Conservation (phyloP, 495 filamentous ascomycete genomes). For the Neurospora discreta region DNA sequence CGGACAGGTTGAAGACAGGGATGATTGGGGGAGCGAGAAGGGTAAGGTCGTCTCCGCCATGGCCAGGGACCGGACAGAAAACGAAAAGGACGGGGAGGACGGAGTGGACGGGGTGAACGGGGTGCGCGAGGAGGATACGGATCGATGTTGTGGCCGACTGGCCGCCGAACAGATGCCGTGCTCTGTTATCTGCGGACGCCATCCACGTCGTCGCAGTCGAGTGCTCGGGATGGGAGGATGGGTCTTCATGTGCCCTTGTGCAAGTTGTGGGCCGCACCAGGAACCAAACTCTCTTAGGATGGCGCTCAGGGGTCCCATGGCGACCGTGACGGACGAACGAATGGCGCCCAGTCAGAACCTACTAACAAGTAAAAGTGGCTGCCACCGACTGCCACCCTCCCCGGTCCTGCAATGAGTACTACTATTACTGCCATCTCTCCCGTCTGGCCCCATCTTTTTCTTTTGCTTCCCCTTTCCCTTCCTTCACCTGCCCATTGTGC, state of each 20-base stretch:
- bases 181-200: not conserved
- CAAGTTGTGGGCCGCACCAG: not conserved
- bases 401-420: constrained; percentile 5
- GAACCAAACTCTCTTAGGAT: not conserved
- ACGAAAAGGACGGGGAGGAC: not conserved
- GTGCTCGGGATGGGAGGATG: not conserved
- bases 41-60: not conserved
- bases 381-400: constrained; percentile 10
- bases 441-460: constrained; percentile 4
- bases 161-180: not conserved
- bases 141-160: not conserved
- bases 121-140: not conserved
- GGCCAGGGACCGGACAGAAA: not conserved
- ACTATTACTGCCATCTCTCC: constrained; percentile 7
- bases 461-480: constrained; percentile 26
- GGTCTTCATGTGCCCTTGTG: not conserved
- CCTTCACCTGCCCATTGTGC: constrained; percentile 31
- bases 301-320: not conserved
- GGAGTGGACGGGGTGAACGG: not conserved
- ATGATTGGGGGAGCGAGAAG: not conserved
- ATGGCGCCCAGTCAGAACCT: constrained; percentile 12
- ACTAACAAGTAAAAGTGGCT: constrained; percentile 3
- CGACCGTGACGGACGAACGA: not conserved
- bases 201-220: not conserved
- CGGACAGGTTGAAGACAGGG: not conserved